Base-by-base conservation (phyloP, 2,329 filamentous ascomycete genomes). In the Penicillium sp. region DNA sequence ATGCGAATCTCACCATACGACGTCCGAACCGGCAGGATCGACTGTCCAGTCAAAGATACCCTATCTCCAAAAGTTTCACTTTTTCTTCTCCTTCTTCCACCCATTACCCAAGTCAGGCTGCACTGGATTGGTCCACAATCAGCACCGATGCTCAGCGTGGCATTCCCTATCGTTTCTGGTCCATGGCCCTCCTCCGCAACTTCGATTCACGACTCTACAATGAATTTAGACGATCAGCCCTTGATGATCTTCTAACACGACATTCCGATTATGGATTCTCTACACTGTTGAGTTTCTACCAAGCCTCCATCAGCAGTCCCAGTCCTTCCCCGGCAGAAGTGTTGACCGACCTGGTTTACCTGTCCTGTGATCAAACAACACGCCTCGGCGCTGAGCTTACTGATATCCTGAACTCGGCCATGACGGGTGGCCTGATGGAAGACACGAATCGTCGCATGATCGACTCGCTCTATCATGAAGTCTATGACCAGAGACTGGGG, bases 131-230 rank as follows among this genome's bases (percentile, higher is more conserved):
- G 8, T 65, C 66, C 48, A 49, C 39, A 43, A 47, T 60, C 53
- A 72, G 33, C 9, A 12, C 72, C 53, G 58, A 54, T 53, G 54
- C 52, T 55, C 51, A 57, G 60, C 83, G 85, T 76, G 77, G 81
- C 62, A 76, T 81, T 49, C 76, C 88, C 28, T 89, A 88, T 71
- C 77, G 82, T 54, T 87, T 87, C 71, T 90, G 85, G 84, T 81
- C 82, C 18, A 80, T 85, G 65, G 87, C 86, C 63, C 75, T 90
- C 54, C 77, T 82, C 53, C 77, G 81, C 60, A 84, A 86, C 69
- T 89, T 90, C 77, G 86, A 90, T 66, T 74, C 77, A 49, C 75
- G 74, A 63, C 86, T 90, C 81, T 90, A 90, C 71, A 74, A 80
- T 63, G 85, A 90, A 66, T 89, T 90, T 71, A 80, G 81, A 54